Evolutionary conservation across 257 asterid species (phyloP).

Genomic region (Scutellaria barbata): DNA sequence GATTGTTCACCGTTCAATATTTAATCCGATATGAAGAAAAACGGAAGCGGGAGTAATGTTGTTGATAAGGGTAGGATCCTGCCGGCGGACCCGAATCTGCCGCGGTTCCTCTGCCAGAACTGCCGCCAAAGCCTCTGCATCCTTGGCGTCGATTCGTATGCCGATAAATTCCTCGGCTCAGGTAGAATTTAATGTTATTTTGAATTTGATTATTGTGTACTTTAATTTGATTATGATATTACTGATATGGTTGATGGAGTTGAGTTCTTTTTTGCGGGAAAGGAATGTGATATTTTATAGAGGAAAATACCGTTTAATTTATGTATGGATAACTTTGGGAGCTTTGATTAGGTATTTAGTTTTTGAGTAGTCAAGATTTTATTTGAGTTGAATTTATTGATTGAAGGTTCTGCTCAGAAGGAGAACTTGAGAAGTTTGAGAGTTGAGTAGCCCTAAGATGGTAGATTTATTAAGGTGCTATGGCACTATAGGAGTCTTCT

Average conservation of each 20-base stretch:
- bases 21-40: constrained; percentile 51
- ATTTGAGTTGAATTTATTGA: constrained; percentile 28
- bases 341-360: neutral
- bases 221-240: neutral
- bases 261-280: neutral
- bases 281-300: neutral
- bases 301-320: neutral
- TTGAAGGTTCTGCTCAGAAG: neutral
- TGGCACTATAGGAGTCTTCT: constrained; percentile 3
- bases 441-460: constrained; percentile 21
- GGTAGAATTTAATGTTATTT: constrained; percentile 44
- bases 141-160: constrained; percentile 79
- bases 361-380: neutral
- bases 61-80: constrained; percentile 77
- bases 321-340: constrained; percentile 9
- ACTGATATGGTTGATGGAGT: constrained; percentile 10
- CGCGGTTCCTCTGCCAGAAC: constrained; percentile 94
- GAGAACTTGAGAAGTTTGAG: constrained; percentile 9
- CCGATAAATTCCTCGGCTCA: constrained; percentile 69
- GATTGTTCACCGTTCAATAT: constrained; percentile 3
- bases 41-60: constrained; percentile 43
- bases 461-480: neutral
- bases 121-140: constrained; percentile 85
- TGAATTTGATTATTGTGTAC: neutral
- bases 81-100: constrained; percentile 90